phyloP scores from a whole-genome alignment of 192 early-diverging fungal genomes.

The Backusella parvicylindrica region DNA sequence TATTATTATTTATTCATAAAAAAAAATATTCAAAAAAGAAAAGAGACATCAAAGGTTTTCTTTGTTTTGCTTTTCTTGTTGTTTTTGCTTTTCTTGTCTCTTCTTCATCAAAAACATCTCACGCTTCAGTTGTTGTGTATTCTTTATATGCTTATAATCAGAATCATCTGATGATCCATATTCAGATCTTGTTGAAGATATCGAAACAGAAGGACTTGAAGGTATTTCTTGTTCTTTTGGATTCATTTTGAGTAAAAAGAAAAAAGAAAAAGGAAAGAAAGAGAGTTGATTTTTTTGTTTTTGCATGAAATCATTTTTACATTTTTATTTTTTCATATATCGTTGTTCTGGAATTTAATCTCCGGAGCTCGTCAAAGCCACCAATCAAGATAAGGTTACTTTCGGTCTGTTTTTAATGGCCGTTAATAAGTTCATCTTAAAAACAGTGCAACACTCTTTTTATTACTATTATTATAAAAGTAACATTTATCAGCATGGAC shows the following conservation, averaged over 20 bases:
- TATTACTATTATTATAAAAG: neutral
- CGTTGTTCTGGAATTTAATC: neutral
- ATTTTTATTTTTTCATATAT: neutral
- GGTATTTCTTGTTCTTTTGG: neutral
- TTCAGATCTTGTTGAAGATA: neutral
- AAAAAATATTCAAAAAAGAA: neutral
- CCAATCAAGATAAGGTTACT: neutral
- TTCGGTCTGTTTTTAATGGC: neutral
- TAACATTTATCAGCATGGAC: neutral
- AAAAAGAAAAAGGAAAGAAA: too few relatives aligned
- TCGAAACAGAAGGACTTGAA: neutral
- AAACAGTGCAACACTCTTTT: neutral
- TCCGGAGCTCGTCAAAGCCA: neutral
- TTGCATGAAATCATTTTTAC: neutral
- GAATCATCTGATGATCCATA: neutral
- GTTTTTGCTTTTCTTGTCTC: neutral
- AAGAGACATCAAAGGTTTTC: neutral
- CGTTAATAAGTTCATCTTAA: too few relatives aligned
- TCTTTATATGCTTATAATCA: neutral
- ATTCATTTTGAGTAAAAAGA: neutral
- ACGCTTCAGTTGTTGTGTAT: neutral
- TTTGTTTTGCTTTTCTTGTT: neutral
- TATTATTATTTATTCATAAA: neutral
- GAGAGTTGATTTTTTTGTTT: too few relatives aligned
- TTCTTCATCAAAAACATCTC: neutral